Percentiles rank a stretch among this genome's conserved stretches.
phyloP scores from a whole-genome alignment of 2,329 filamentous ascomycete genomes.

The Clathrospora elynae region DNA sequence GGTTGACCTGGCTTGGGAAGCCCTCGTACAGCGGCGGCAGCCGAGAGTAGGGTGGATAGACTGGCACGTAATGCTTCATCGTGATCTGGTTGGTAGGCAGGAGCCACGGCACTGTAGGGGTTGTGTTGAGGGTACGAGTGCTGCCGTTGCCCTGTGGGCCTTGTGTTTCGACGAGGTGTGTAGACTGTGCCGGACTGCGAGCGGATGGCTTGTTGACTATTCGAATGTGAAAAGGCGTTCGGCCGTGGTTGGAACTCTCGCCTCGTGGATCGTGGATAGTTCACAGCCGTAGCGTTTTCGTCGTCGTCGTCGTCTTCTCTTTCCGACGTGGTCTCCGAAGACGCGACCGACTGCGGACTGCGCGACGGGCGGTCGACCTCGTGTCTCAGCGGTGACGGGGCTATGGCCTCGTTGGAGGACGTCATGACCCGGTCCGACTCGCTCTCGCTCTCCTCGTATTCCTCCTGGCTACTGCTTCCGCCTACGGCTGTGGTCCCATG shows the following conservation, averaged over 20 bases:
- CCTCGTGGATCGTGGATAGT: slow-evolving; percentile 61
- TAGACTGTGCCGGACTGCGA: slow-evolving; percentile 55
- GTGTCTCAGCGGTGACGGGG: slow-evolving; percentile 42
- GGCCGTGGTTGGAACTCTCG: slow-evolving; percentile 79
- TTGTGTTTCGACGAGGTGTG: slow-evolving; percentile 48
- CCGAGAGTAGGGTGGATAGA: slow-evolving; percentile 93
- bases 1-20: slow-evolving; percentile 66
- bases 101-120: slow-evolving; percentile 71
- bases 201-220: slow-evolving; percentile 53
- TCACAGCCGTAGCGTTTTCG: slow-evolving; percentile 83
- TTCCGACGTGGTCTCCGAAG: slow-evolving; percentile 47
- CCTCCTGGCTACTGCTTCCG: slow-evolving; percentile 85
- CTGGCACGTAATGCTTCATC: slow-evolving; percentile 91
- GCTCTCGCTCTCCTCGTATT: slow-evolving; percentile 91
- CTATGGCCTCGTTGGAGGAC: slow-evolving; percentile 65
- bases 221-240: slow-evolving; percentile 88
- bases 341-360: slow-evolving; percentile 38
- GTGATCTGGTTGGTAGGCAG: slow-evolving; percentile 81
- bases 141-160: slow-evolving; percentile 44
- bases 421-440: slow-evolving; percentile 77
- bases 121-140: slow-evolving; percentile 57
- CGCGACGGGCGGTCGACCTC: slow-evolving; percentile 36
- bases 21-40: slow-evolving; percentile 84
- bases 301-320: slow-evolving; percentile 55
- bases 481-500: slow-evolving; percentile 52